phyloP scores from a whole-genome alignment of 768 basidiomycete genomes.

The Collybia nuda region DNA sequence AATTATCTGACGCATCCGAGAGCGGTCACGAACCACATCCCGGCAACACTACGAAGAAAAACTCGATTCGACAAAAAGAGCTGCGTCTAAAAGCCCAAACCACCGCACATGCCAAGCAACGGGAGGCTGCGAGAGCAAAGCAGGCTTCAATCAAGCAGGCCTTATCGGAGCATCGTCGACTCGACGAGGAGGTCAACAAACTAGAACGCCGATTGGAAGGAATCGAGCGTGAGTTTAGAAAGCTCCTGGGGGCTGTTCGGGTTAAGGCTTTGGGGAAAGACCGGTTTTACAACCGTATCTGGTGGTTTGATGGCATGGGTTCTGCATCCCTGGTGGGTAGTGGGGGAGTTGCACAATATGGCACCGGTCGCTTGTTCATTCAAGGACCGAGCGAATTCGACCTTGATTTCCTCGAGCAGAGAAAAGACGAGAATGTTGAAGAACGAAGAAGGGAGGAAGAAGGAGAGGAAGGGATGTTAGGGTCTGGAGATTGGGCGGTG shows the following conservation, averaged over 20 bases:
- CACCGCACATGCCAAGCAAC: constrained; percentile 73
- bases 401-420: constrained; percentile 61
- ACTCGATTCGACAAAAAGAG: constrained; percentile 49
- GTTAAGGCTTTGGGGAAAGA: constrained; percentile 90
- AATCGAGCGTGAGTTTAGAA: constrained; percentile 93
- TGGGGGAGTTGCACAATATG: constrained; percentile 79
- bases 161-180: constrained; percentile 75
- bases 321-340: constrained; percentile 76
- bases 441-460: constrained; percentile 74
- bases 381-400: constrained; percentile 91
- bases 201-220: constrained; percentile 78
- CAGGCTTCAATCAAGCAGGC: constrained; percentile 81
- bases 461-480: constrained; percentile 71
- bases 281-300: constrained; percentile 91
- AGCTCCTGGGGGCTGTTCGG: constrained; percentile 80
- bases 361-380: constrained; percentile 87
- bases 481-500: constrained; percentile 84
- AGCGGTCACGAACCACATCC: constrained; percentile 61
- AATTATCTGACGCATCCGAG: constrained; percentile 74
- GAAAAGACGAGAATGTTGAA: constrained; percentile 58
- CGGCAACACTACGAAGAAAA: constrained; percentile 40
- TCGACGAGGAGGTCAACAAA: constrained; percentile 88
- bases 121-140: constrained; percentile 77
- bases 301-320: constrained; percentile 99
- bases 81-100: constrained; percentile 51